Evolutionary conservation across 805 yeast genomes (phyloP), one percentile per base, ranked within the genome.

Genomic region (Suhomyces vadensis): DNA sequence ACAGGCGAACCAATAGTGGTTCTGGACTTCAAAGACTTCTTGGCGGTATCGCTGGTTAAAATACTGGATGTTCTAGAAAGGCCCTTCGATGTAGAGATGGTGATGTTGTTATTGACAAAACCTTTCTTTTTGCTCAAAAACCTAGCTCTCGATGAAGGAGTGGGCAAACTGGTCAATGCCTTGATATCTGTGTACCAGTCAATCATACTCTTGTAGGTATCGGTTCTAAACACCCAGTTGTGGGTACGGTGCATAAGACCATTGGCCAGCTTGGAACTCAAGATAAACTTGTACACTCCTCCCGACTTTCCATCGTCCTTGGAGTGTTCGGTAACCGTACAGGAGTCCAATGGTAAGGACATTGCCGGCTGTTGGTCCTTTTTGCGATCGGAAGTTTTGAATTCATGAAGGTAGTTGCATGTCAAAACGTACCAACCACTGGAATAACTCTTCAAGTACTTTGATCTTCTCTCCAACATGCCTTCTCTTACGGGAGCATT

Each of bases 151-250:
- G 83, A 74, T 21, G 74, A 66, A 2, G 88, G 81, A n/a, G 78
- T 77, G 16, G 83, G 71, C 46, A 85, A 71, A 11, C 75, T 65
- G 2, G 94, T 85, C 53, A 90, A 71, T 37, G 71, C 73, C 60
- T 83, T 82, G 52, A 92, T 73, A 58, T 87, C 95, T 52, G 79
- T 79, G 64, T 79, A 87, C 99, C 99, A 92, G 31, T 73, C 76
- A 61, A 84, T 80, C 92, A 90, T 87, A 24, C 77, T 64, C 33
- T 83, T 85, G 55, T 85, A 86, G 39, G 85, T 78, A 57, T 87
- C 94, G n/a, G 95, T 84, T 52, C 95, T 77, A 71, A 92, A 91
- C n/a, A 91, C 94, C 88, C 94, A 89, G 56, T 89, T 90, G 67
- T 91, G 97, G 35, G 89, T 87, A 57, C 88, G 76, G 49, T 82